Evolutionary conservation across 306 rosid genomes (phyloP).

Genomic region (Rosa lucieae): DNA sequence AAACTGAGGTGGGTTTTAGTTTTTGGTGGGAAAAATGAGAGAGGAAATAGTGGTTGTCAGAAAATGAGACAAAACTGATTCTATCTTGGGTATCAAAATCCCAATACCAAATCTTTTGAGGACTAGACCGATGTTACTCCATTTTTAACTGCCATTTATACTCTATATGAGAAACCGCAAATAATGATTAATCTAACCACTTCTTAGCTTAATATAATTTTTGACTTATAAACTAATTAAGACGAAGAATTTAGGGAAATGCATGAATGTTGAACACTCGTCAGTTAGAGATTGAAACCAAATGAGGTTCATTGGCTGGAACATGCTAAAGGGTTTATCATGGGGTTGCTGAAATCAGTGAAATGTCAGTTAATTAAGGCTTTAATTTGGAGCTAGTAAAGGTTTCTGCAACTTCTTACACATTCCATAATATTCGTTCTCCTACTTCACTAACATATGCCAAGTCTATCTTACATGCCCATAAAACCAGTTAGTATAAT

Average conservation of each 20-base stretch:
- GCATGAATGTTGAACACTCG: neutral
- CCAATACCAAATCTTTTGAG: neutral
- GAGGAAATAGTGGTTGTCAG: neutral
- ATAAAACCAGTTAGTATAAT: neutral
- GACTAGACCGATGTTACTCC: neutral
- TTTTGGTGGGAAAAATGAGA: neutral
- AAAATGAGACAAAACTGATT: neutral
- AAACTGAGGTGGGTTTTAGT: slow-evolving; percentile 19
- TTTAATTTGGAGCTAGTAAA: neutral
- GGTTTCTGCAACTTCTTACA: neutral
- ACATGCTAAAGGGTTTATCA: neutral
- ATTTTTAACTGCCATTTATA: neutral
- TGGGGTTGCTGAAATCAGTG: neutral
- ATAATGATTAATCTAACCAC: neutral
- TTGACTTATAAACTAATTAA: neutral
- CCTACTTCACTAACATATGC: neutral
- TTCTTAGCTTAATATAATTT: neutral
- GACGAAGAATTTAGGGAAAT: neutral
- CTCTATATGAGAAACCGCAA: accelerated
- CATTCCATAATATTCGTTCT: slow-evolving; percentile 5
- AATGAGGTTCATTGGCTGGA: neutral
- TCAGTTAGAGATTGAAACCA: neutral
- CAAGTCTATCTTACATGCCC: neutral
- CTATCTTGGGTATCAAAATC: neutral
- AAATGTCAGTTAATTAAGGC: neutral